Conservation (phyloP, 148 eudicot species). For the Rhododendron ovatum region DNA sequence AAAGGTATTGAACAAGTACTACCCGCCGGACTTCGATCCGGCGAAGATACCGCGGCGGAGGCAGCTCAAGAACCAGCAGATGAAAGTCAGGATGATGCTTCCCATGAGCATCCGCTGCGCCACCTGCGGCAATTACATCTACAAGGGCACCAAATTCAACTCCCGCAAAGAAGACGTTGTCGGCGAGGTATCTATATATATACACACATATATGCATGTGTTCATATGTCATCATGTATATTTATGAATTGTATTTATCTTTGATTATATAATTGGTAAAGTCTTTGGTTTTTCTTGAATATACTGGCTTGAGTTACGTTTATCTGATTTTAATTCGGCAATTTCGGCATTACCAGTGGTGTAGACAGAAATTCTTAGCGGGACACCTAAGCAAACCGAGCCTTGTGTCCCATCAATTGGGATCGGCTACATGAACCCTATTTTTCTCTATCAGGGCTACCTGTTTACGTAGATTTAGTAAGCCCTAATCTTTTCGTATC, state of each 20-base stretch:
- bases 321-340: neutral
- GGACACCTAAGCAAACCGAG: neutral
- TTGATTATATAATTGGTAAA: neutral
- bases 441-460: too few relatives aligned
- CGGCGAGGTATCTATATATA: slow-evolving; percentile 49
- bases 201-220: neutral
- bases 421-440: neutral
- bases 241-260: neutral
- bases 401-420: neutral
- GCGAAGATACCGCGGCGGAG: slow-evolving; percentile 70
- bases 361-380: neutral
- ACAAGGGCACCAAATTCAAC: slow-evolving; percentile 83
- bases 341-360: neutral
- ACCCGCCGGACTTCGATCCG: slow-evolving; percentile 68
- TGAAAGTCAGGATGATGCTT: slow-evolving; percentile 88
- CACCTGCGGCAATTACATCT: slow-evolving; percentile 84
- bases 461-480: neutral
- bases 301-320: neutral
- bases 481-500: neutral
- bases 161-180: slow-evolving; percentile 73
- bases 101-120: slow-evolving; percentile 84
- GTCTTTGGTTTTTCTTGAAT: neutral
- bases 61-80: slow-evolving; percentile 77
- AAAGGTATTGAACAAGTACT: neutral
- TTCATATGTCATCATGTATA: too few relatives aligned